Conservation (phyloP, 2,329 filamentous ascomycete genomes). For the Colletotrichum musae region DNA sequence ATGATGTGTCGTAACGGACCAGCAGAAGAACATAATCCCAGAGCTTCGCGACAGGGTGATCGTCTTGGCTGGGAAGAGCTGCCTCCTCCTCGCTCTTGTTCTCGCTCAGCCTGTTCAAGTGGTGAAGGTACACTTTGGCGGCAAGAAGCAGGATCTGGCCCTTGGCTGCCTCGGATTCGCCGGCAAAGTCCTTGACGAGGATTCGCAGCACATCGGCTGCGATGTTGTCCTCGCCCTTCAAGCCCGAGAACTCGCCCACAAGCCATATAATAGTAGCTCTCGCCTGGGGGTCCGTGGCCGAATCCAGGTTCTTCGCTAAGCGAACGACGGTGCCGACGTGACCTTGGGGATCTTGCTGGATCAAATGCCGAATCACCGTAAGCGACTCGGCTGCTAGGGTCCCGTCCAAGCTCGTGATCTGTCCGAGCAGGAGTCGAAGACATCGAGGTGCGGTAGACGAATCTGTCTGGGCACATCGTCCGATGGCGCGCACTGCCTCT, state of each 20-base stretch:
- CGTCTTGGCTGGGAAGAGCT: constrained; percentile 55
- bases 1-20: constrained; percentile 93
- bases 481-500: constrained; percentile 93
- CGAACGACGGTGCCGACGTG: constrained; percentile 90
- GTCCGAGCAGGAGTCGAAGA: constrained; percentile 84
- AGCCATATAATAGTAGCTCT: constrained; percentile 97
- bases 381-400: constrained; percentile 92
- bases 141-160: constrained; percentile 92
- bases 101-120: constrained; percentile 77
- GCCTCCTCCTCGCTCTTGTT: constrained; percentile 52
- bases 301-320: constrained; percentile 91
- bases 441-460: constrained; percentile 81
- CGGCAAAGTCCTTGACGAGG: constrained; percentile 85
- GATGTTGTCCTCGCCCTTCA: constrained; percentile 87
- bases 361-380: constrained; percentile 94
- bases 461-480: constrained; percentile 89
- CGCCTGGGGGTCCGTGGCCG: constrained; percentile 87
- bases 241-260: constrained; percentile 91
- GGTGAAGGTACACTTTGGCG: constrained; percentile 96
- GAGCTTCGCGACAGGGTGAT: constrained; percentile 80
- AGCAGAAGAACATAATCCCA: constrained; percentile 90
- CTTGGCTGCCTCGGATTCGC: constrained; percentile 88
- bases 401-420: constrained; percentile 90
- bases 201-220: constrained; percentile 94
- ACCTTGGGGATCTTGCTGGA: constrained; percentile 87